Conservation (phyloP, 768 basidiomycete species). For the Suillus fuscotomentosus region DNA sequence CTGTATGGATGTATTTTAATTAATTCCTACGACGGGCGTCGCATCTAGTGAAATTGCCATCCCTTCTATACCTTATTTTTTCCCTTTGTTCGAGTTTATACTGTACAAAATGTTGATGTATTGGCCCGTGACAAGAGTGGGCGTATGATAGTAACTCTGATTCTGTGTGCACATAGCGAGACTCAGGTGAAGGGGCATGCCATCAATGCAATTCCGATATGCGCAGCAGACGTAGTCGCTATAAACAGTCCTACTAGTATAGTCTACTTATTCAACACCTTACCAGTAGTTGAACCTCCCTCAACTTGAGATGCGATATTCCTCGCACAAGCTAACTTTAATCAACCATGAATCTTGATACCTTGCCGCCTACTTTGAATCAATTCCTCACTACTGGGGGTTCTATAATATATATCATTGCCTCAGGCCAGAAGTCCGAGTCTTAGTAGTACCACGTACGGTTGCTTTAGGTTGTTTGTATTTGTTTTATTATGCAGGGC, state of each 20-base stretch:
- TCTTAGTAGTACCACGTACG: too few species aligned
- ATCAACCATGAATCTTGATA: not conserved
- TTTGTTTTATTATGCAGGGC: too few species aligned
- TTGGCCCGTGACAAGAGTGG: not conserved
- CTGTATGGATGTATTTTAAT: conserved; percentile 67
- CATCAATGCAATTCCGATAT: not conserved
- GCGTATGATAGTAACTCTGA: not conserved
- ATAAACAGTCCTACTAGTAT: not conserved
- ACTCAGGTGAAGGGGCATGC: not conserved
- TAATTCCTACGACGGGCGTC: conserved; percentile 24
- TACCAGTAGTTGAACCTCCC: not conserved
- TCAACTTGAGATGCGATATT: not conserved
- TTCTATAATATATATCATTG: not conserved
- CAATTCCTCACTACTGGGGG: not conserved
- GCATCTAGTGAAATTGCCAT: not conserved
- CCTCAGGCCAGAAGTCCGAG: not conserved
- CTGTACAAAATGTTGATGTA: not conserved
- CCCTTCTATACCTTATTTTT: not conserved
- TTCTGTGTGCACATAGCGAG: not conserved
- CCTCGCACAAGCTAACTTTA: not conserved
- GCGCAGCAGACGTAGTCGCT: not conserved
- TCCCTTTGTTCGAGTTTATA: not conserved
- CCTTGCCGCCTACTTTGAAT: not conserved
- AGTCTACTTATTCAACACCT: not conserved
- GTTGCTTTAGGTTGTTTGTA: too few species aligned